Conservation (phyloP, 805 yeast species). For the Jamesozyma piceae region DNA sequence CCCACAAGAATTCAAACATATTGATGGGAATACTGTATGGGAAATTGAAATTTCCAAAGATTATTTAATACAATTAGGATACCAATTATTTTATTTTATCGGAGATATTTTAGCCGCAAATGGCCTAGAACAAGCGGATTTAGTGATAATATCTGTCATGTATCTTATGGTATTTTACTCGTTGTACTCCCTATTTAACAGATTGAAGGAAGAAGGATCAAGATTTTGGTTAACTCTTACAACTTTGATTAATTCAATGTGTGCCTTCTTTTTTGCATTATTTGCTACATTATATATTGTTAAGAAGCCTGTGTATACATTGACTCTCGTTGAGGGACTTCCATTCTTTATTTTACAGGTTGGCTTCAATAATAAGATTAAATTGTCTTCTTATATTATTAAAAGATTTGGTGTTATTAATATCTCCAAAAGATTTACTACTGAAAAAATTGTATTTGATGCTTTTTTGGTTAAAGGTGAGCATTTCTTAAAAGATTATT, state of each 20-base stretch:
- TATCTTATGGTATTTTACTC: constrained; percentile 84
- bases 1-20: constrained; percentile 16
- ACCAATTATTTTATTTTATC: neutral
- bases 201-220: constrained; percentile 71
- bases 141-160: constrained; percentile 65
- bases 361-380: constrained; percentile 81
- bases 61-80: constrained; percentile 1
- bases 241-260: constrained; percentile 67
- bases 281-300: constrained; percentile 48
- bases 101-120: constrained; percentile 1
- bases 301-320: constrained; percentile 53
- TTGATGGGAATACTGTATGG: constrained; percentile 58
- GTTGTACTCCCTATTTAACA: constrained; percentile 58
- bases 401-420: constrained; percentile 30
- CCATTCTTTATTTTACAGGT: constrained; percentile 89
- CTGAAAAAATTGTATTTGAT: constrained; percentile 26
- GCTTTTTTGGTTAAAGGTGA: constrained; percentile 31
- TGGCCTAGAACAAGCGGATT: constrained; percentile 55
- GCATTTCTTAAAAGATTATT: constrained; percentile 54
- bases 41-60: constrained; percentile 30
- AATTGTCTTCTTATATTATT: constrained; percentile 53
- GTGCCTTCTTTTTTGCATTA: constrained; percentile 76
- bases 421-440: constrained; percentile 26
- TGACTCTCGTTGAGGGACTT: constrained; percentile 77
- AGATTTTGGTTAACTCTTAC: constrained; percentile 80